phyloP scores from a whole-genome alignment of 306 rosid species.

The Cyamopsis tetragonoloba region DNA sequence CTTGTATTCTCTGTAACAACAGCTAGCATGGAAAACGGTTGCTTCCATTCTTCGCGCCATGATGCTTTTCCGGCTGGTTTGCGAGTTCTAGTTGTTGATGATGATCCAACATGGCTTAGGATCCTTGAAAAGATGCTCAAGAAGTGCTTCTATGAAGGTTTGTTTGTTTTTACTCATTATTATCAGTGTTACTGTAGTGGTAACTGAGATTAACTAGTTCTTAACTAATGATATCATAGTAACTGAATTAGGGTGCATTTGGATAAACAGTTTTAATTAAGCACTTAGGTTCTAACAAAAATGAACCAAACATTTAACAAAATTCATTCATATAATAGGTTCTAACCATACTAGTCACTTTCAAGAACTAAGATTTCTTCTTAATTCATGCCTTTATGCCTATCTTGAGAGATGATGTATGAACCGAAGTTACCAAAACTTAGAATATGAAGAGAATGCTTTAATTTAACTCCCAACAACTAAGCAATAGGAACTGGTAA shows the following conservation, averaged over 20 bases:
- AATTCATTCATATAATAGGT: no score
- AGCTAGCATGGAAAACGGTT: slow-evolving; percentile 80
- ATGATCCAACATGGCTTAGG: slow-evolving; percentile 80
- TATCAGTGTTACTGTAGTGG: background rate
- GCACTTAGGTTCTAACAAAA: no score
- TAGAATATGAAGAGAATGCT: background rate
- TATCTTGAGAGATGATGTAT: background rate
- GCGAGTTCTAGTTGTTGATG: slow-evolving; percentile 88
- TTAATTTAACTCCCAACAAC: background rate
- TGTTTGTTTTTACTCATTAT: background rate
- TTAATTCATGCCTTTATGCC: background rate
- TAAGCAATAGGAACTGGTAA: background rate
- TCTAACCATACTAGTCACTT: no score
- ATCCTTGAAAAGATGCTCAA: slow-evolving; percentile 89
- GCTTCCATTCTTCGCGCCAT: slow-evolving; percentile 54
- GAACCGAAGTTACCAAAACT: background rate
- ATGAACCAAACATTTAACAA: no score
- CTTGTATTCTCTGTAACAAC: background rate
- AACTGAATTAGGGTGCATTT: no score
- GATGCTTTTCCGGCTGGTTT: slow-evolving; percentile 83
- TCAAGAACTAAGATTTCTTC: background rate
- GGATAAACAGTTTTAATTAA: no score
- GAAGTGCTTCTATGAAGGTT: slow-evolving; percentile 76
- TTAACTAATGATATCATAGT: no score
- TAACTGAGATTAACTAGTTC: no score